These are phyloP conservation scores for Litchi chinensis DNA, from an alignment of 345 rosid species.

Conservation along the genomic window DNA sequence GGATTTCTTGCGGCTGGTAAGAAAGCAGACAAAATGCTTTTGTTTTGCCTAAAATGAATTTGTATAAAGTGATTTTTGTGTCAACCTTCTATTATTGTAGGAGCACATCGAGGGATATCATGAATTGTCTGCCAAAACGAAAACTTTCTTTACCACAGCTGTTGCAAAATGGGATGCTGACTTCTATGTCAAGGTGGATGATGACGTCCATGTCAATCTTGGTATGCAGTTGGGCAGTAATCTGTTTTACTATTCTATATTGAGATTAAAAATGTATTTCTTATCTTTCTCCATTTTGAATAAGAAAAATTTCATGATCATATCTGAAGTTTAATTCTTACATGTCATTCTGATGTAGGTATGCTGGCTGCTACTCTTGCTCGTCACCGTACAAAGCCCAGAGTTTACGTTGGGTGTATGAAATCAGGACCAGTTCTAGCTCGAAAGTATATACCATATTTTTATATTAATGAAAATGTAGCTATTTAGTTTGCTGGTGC, in stretches of 20 bases:
- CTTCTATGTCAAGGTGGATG: conserved; percentile 93
- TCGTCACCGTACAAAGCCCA: conserved; percentile 86
- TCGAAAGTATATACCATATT: conserved; percentile 62
- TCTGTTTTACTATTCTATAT: background rate
- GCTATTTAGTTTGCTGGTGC: conserved; percentile 7
- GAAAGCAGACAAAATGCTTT: conserved; percentile 13
- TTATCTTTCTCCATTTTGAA: background rate
- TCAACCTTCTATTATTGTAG: conserved; percentile 38
- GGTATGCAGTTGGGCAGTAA: conserved; percentile 45
- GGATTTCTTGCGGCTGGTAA: conserved; percentile 96
- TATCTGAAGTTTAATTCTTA: background rate
- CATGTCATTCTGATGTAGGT: conserved; percentile 44
- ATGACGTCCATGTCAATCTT: conserved; percentile 98
- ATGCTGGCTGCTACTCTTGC: conserved; percentile 87
- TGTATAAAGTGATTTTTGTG: background rate
- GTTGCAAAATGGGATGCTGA: conserved; percentile 98
- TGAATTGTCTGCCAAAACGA: conserved; percentile 95
- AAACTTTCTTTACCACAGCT: conserved; percentile 84
- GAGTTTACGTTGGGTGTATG: conserved; percentile 95
- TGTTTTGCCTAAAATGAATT: background rate
- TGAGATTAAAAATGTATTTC: background rate
- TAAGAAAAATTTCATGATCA: background rate
- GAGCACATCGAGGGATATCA: conserved; percentile 99
- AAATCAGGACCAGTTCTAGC: conserved; percentile 98
- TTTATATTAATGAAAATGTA: conserved; percentile 1